Evolutionary conservation across 148 eudicot species (phyloP).

Genomic region (Linanthus parryae): DNA sequence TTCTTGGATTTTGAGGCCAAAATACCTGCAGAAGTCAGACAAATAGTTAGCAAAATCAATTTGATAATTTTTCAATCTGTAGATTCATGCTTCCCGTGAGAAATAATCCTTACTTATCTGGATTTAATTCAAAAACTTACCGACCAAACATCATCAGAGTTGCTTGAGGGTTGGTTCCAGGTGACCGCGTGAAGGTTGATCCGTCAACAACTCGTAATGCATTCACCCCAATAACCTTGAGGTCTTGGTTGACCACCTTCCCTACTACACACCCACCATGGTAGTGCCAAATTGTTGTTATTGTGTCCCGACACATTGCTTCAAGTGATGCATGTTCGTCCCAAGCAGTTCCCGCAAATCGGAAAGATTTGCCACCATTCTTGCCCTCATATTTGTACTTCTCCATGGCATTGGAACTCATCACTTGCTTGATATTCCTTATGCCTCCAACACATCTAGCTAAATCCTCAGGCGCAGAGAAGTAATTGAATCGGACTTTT

Average conservation of each 20-base stretch:
- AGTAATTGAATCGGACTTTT: conserved; percentile 15
- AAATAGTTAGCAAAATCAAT: too few relatives aligned
- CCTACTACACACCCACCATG: conserved; percentile 15
- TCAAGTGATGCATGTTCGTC: too few relatives aligned
- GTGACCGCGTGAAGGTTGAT: conserved; percentile 11
- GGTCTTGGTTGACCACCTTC: conserved; percentile 11
- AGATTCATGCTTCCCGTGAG: too few relatives aligned
- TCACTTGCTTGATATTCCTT: background rate
- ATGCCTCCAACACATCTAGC: background rate
- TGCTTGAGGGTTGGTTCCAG: conserved; percentile 22
- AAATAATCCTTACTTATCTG: too few relatives aligned
- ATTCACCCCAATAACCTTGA: conserved; percentile 12
- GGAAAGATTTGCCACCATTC: conserved; percentile 1
- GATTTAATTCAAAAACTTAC: conserved; percentile 1
- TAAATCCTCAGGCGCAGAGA: conserved; percentile 1
- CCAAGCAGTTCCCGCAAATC: conserved; percentile 7
- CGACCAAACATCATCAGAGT: conserved; percentile 20
- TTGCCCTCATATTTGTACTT: conserved; percentile 5
- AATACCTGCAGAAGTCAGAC: too few relatives aligned
- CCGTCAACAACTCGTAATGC: conserved; percentile 15
- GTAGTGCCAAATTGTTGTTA: conserved; percentile 10
- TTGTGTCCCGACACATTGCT: conserved; percentile 5
- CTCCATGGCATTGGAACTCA: conserved; percentile 8
- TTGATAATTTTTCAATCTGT: too few relatives aligned
- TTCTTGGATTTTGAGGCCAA: too few relatives aligned